Evolutionary conservation across 805 yeast genomes (phyloP).

Genomic region (Metschnikowia orientalis): DNA sequence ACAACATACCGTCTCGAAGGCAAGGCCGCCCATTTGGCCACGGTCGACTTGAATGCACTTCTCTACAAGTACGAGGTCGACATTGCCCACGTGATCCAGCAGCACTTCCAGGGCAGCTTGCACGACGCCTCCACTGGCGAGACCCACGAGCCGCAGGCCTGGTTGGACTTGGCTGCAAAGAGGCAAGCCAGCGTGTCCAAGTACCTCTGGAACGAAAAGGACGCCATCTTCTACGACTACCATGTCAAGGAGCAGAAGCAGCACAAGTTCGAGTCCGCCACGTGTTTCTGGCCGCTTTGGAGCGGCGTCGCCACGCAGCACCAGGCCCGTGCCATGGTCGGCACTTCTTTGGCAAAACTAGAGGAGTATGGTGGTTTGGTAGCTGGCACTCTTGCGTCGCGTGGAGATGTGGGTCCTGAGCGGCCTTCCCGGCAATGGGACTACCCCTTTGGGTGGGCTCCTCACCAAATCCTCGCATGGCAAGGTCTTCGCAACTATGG

Average conservation of each 20-base stretch:
- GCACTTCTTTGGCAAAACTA: slow-evolving; percentile 56
- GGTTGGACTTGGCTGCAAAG: slow-evolving; percentile 55
- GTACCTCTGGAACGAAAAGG: slow-evolving; percentile 79
- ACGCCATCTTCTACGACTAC: slow-evolving; percentile 80
- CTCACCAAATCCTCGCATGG: slow-evolving; percentile 96
- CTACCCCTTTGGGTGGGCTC: slow-evolving; percentile 98
- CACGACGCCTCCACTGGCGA: slow-evolving; percentile 16
- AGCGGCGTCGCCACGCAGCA: slow-evolving; percentile 58
- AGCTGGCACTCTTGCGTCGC: slow-evolving; percentile 70
- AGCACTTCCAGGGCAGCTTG: slow-evolving; percentile 50
- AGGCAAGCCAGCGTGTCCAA: slow-evolving; percentile 57
- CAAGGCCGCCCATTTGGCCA: slow-evolving; percentile 81
- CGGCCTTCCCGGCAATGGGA: slow-evolving; percentile 97
- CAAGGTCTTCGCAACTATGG: slow-evolving; percentile 75
- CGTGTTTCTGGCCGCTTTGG: slow-evolving; percentile 92
- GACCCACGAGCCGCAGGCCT: slow-evolving; percentile 47
- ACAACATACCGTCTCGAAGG: slow-evolving; percentile 89
- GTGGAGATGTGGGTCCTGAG: slow-evolving; percentile 65
- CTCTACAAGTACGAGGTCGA: slow-evolving; percentile 88
- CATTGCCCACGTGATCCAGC: slow-evolving; percentile 61
- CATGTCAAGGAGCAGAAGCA: slow-evolving; percentile 54
- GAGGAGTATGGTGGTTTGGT: slow-evolving; percentile 89
- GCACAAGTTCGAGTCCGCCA: slow-evolving; percentile 75
- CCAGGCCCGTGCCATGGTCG: slow-evolving; percentile 64
- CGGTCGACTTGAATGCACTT: slow-evolving; percentile 82